Conservation (phyloP, 768 basidiomycete species). For the Mycena rosella region DNA sequence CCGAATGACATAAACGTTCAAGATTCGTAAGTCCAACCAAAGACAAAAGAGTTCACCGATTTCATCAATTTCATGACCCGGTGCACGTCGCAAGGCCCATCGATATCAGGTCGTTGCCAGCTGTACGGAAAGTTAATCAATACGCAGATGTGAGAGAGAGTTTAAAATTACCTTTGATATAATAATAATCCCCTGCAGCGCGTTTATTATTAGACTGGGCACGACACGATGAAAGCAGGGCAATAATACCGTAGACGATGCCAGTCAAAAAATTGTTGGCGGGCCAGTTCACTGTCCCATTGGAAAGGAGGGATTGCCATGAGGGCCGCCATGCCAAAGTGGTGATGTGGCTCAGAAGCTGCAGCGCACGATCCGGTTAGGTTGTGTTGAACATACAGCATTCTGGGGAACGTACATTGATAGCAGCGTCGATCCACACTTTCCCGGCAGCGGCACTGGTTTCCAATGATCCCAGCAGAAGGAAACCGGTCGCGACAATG, state of each 20-base stretch:
- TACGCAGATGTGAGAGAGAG: neutral
- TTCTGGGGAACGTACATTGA: neutral
- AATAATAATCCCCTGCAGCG: conserved; percentile 72
- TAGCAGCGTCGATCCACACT: conserved; percentile 62
- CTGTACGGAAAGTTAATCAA: conserved; percentile 26
- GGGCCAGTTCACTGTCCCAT: conserved; percentile 74
- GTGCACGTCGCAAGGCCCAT: conserved; percentile 26
- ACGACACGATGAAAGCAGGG: neutral
- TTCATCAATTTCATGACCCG: neutral
- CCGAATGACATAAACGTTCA: no score
- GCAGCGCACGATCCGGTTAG: conserved; percentile 7
- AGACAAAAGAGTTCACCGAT: neutral
- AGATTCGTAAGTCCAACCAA: no score
- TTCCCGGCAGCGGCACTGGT: conserved; percentile 47
- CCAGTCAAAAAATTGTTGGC: conserved; percentile 70
- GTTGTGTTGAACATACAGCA: neutral
- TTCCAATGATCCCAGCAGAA: conserved; percentile 65
- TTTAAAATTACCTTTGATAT: conserved; percentile 49
- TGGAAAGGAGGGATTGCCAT: conserved; percentile 75
- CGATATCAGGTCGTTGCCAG: conserved; percentile 53
- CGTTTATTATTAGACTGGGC: conserved; percentile 5
- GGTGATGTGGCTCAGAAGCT: conserved; percentile 64
- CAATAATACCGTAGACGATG: conserved; percentile 63
- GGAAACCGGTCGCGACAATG: conserved; percentile 69
- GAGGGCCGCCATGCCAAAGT: conserved; percentile 67